Conservation (phyloP, 495 filamentous ascomycete genomes). For the Oleoguttula mirabilis region DNA sequence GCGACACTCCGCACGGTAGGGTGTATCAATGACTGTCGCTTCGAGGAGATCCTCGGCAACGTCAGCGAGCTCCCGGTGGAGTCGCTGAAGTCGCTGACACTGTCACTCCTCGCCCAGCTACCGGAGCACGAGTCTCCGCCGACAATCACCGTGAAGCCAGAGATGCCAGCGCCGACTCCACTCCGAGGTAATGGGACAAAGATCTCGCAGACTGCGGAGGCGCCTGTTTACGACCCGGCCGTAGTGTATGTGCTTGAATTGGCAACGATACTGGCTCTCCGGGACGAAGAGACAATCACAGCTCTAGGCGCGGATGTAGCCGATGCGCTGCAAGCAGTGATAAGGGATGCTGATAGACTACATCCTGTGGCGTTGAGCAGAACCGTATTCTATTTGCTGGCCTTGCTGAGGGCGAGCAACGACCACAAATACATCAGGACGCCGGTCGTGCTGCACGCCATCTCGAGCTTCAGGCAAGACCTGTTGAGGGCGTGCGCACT, state of each 20-base stretch:
- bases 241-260: constrained; percentile 82
- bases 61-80: constrained; percentile 63
- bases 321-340: constrained; percentile 63
- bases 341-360: constrained; percentile 63
- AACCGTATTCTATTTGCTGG: constrained; percentile 75
- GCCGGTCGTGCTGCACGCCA: constrained; percentile 82
- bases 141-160: constrained; percentile 79
- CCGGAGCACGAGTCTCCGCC: constrained; percentile 72
- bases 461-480: constrained; percentile 73
- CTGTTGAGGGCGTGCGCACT: constrained; percentile 62
- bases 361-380: constrained; percentile 74
- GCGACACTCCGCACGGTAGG: constrained; percentile 90
- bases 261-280: constrained; percentile 69
- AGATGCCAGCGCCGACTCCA: constrained; percentile 45
- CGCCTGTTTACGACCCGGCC: constrained; percentile 69
- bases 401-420: constrained; percentile 73
- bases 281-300: constrained; percentile 59
- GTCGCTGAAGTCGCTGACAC: constrained; percentile 54
- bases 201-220: constrained; percentile 23
- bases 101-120: constrained; percentile 65
- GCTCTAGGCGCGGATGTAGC: constrained; percentile 65
- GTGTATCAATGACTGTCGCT: constrained; percentile 79
- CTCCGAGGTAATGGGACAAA: constrained; percentile 46
- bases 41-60: constrained; percentile 72
- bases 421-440: constrained; percentile 83